A percentile compares a stretch with the other conserved stretches of the same genome.
Conservation (phyloP, 352 stramenopile genomes). For the Pythium aphanidermatum region DNA sequence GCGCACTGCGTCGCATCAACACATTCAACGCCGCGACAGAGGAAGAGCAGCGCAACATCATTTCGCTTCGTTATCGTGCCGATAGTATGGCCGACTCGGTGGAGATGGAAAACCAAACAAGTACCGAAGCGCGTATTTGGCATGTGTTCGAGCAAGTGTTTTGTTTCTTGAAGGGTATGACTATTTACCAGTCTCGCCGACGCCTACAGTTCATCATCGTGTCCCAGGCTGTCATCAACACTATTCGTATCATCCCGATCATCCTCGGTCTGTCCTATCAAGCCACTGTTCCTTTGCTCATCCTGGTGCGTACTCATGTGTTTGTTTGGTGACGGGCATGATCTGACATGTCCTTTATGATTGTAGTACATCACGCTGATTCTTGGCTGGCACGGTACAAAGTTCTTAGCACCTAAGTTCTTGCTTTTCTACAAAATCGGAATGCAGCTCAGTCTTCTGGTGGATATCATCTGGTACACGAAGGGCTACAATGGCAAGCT, state of each 20-base stretch:
- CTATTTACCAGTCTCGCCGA: constrained; percentile 76
- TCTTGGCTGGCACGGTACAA: constrained; percentile 85
- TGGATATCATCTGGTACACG: constrained; percentile 85
- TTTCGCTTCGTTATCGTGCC: constrained; percentile 78
- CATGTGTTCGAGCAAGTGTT: constrained; percentile 80
- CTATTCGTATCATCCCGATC: constrained; percentile 80
- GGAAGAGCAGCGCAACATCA: constrained; percentile 82
- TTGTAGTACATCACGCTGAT: constrained; percentile 75
- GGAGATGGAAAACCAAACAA: constrained; percentile 46
- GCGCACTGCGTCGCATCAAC: constrained; percentile 50
- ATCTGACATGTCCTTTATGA: not conserved
- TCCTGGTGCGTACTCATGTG: constrained; percentile 30
- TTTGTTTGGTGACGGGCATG: not conserved
- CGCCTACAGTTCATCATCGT: constrained; percentile 86
- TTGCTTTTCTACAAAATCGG: constrained; percentile 87
- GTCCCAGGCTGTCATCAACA: constrained; percentile 76
- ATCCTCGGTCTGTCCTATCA: constrained; percentile 81
- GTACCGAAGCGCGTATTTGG: constrained; percentile 67
- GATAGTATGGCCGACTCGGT: constrained; percentile 83
- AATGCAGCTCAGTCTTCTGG: constrained; percentile 79
- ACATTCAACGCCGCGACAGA: constrained; percentile 65
- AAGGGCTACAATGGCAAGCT: constrained; percentile 85
- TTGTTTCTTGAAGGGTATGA: constrained; percentile 86
- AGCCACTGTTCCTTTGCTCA: constrained; percentile 74
- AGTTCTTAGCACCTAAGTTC: constrained; percentile 82